Base-by-base conservation (phyloP, 73 alveolate species). In the Paramecium caudatum region DNA sequence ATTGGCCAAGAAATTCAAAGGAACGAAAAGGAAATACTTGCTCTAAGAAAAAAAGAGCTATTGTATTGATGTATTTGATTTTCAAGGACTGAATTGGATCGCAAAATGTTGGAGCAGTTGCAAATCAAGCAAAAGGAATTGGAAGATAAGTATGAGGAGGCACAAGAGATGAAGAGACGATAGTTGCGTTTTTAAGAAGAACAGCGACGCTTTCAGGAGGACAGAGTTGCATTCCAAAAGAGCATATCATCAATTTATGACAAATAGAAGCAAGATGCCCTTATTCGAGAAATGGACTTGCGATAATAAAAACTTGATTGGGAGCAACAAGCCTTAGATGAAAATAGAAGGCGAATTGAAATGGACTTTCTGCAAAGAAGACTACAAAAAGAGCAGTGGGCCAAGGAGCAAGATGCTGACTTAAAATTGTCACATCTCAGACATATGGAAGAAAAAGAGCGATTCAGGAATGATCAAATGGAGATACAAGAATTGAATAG, bases 331-430 rank as follows among this genome's bases (percentile, higher is more conserved):
- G 88, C 88, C 19, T 45, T 74, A 17, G 88, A 74, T 16, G 88
- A 74, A 45, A 74, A 74, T 45, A 37, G 88, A 74, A 74, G 68
- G 21, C 36, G 68, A 41, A 74, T 74, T 33, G 88, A 74, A 74
- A 41, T 39, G 13, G 88, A 74, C 21, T 37, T 41, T 25, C 10
- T 41, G 21, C 17, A 36, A 16, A 13, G 88, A 21, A 74, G 47
- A 74, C 1, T 41, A 17, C 15, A 74, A 13, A 74, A 43, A 15
- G 88, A 74, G 10, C 10, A 45, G 32, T 74, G 88, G 88, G 88
- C 88, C 19, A 74, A 74, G 43, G 88, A 74, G 55, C 15, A 74
- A 74, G 88, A 74, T 74, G 88, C 88, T 15, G 88, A 74, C 12
- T 12, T 74, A 2, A 74, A 39, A 41, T 17, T 74, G 55, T 30